Percentiles rank a stretch among this genome's conserved stretches.
phyloP scores from a whole-genome alignment of 2,329 filamentous ascomycete species.

The Xylaria sp. region DNA sequence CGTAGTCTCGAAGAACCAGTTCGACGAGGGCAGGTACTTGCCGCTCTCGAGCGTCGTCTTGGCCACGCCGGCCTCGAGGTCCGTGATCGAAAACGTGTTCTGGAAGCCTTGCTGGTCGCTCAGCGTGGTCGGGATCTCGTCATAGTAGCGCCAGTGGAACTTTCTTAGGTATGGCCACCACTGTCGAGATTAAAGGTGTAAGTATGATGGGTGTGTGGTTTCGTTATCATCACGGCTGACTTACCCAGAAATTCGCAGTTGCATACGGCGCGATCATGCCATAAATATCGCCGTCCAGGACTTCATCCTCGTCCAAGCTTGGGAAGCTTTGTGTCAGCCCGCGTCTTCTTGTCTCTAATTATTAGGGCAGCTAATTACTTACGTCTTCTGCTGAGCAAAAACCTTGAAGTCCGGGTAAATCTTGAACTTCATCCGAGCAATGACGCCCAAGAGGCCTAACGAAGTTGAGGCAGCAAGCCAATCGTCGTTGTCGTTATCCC shows the following conservation, averaged over 20 bases:
- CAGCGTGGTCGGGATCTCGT: slow-evolving; percentile 55
- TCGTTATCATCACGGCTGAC: slow-evolving; percentile 11
- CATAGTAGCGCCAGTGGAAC: slow-evolving; percentile 65
- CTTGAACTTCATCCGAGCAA: slow-evolving; percentile 60
- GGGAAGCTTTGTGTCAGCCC: slow-evolving; percentile 19
- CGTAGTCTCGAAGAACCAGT: slow-evolving; percentile 61
- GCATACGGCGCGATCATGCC: slow-evolving; percentile 61
- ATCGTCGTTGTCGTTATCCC: slow-evolving; percentile 57
- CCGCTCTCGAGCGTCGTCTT: slow-evolving; percentile 58
- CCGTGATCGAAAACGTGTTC: slow-evolving; percentile 62
- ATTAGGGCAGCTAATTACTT: slow-evolving; percentile 43
- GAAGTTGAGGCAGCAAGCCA: slow-evolving; percentile 65
- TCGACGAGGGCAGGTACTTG: slow-evolving; percentile 59
- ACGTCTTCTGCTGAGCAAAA: slow-evolving; percentile 62
- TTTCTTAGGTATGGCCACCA: slow-evolving; percentile 64
- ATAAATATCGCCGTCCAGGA: slow-evolving; percentile 62
- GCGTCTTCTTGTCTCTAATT: neutral
- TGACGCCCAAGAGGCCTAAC: slow-evolving; percentile 60
- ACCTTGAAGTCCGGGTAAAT: slow-evolving; percentile 64
- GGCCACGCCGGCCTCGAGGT: slow-evolving; percentile 56
- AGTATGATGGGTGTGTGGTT: no score
- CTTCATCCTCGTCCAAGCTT: slow-evolving; percentile 59
- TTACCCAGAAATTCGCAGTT: slow-evolving; percentile 64
- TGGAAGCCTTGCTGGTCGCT: slow-evolving; percentile 62
- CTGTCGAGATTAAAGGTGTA: slow-evolving; percentile 43